Percentiles rank a stretch among this genome's conserved stretches.
These are phyloP conservation scores for Monotropa hypopitys DNA, from an alignment of 179 eudicot genomes.

Conservation along the genomic window DNA sequence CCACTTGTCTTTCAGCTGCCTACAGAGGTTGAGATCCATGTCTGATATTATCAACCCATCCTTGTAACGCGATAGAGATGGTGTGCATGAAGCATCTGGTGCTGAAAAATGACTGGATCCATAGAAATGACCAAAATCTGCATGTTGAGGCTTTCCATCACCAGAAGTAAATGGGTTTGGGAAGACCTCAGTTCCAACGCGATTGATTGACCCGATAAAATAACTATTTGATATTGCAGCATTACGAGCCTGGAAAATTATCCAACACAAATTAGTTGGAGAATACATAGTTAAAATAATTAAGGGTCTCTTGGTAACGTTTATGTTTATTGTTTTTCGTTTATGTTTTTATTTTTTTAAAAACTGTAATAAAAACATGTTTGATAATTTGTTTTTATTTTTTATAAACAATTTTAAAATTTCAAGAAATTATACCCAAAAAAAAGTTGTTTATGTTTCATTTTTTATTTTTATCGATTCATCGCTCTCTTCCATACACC, in stretches of 20 bases:
- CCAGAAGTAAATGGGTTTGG: constrained; percentile 98
- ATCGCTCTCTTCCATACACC: no score
- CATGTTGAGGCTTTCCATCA: constrained; percentile 85
- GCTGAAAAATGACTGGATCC: constrained; percentile 93
- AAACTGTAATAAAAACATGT: no score
- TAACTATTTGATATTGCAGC: constrained; percentile 95
- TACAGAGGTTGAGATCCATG: constrained; percentile 92
- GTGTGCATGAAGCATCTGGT: constrained; percentile 91
- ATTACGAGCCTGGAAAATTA: constrained; percentile 69
- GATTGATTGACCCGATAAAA: constrained; percentile 86
- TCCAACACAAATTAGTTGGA: background rate
- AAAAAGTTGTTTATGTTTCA: no score
- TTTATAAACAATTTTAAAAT: no score
- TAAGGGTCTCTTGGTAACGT: no score
- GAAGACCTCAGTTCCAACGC: constrained; percentile 86
- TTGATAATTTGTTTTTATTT: no score
- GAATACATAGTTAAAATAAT: no score
- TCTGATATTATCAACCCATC: constrained; percentile 81
- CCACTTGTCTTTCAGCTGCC: constrained; percentile 94
- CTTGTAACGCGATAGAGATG: constrained; percentile 70
- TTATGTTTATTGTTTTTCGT: no score
- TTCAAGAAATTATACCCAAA: no score
- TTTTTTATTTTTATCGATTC: no score
- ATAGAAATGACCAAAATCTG: constrained; percentile 90
- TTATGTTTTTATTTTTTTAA: no score